These are phyloP conservation scores for Eudorina sp. DNA, from an alignment of 139 green algal species.

Conservation along the genomic window DNA sequence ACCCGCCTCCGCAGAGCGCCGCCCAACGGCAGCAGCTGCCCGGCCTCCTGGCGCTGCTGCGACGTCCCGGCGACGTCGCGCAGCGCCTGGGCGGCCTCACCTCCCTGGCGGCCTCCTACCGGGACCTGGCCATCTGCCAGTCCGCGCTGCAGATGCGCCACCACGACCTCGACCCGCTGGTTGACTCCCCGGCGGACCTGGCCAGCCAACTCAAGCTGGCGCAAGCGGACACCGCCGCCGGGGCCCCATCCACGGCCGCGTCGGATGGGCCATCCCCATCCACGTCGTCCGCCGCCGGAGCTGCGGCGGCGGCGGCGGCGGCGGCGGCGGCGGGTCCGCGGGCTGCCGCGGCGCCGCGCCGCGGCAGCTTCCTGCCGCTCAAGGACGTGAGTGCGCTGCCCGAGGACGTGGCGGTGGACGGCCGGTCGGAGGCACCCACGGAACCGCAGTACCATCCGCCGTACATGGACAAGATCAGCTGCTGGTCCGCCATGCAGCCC, in stretches of 20 bases:
- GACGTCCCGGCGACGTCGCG: not conserved
- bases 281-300: not conserved
- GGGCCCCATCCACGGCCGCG: not conserved
- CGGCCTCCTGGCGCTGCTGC: not conserved
- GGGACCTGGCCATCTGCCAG: not conserved
- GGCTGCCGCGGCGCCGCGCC: not conserved
- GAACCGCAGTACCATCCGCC: not conserved
- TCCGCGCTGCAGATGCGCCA: slow-evolving; percentile 7
- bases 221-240: not conserved
- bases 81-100: slow-evolving; percentile 21
- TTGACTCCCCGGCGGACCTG: not conserved
- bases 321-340: not conserved
- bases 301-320: not conserved
- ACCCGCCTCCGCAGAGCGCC: slow-evolving; percentile 23
- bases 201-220: not conserved
- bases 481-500: slow-evolving; percentile 53
- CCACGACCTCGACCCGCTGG: not conserved
- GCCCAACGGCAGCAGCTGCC: slow-evolving; percentile 19
- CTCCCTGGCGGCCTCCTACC: slow-evolving; percentile 9
- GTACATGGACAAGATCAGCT: slow-evolving; percentile 65
- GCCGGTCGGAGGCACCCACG: not conserved
- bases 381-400: not conserved
- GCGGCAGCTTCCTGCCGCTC: slow-evolving; percentile 32
- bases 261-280: too few species aligned
- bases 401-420: not conserved